These are phyloP conservation scores for Penicillium sp. DNA, from an alignment of 2,329 filamentous ascomycete species.

Conservation along the genomic window DNA sequence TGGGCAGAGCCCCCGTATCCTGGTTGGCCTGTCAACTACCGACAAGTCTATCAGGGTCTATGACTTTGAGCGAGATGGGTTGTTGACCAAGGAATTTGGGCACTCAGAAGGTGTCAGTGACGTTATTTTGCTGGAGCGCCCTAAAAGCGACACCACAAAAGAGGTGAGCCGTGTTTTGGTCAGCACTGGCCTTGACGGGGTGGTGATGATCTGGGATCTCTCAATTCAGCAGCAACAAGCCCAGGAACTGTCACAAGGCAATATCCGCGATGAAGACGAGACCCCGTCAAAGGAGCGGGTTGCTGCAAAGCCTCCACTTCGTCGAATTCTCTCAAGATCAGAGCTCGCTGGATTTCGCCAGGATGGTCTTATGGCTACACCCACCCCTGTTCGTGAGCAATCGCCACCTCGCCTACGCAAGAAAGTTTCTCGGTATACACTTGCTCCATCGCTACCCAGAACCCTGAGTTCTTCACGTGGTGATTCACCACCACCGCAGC, in stretches of 20 bases:
- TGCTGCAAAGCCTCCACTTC: conserved; percentile 66
- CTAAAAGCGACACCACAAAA: conserved; percentile 34
- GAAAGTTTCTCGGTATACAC: conserved; percentile 51
- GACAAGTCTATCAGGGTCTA: conserved; percentile 95
- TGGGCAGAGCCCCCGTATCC: conserved; percentile 58
- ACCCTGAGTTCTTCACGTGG: conserved; percentile 26
- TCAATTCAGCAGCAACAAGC: conserved; percentile 31
- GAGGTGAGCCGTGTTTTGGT: conserved; percentile 53
- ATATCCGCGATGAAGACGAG: conserved; percentile 32
- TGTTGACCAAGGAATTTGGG: conserved; percentile 87
- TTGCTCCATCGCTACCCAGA: conserved; percentile 36
- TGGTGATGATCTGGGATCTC: conserved; percentile 72
- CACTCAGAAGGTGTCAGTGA: conserved; percentile 93
- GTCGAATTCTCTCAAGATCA: conserved; percentile 79
- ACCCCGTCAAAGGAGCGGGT: conserved; percentile 47
- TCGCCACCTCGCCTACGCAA: conserved; percentile 53
- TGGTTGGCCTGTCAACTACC: conserved; percentile 86
- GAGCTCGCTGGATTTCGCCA: conserved; percentile 76
- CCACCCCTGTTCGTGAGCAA: conserved; percentile 41
- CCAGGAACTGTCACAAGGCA: conserved; percentile 26
- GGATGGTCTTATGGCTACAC: conserved; percentile 43
- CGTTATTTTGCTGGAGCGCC: conserved; percentile 62
- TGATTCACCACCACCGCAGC: conserved; percentile 30
- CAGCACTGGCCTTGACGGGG: conserved; percentile 74
- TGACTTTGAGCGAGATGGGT: conserved; percentile 68